Evolutionary conservation across 2,329 filamentous ascomycete species (phyloP), one percentile per base, ranked within the genome.

Genomic region (Penicillium glabrum): DNA sequence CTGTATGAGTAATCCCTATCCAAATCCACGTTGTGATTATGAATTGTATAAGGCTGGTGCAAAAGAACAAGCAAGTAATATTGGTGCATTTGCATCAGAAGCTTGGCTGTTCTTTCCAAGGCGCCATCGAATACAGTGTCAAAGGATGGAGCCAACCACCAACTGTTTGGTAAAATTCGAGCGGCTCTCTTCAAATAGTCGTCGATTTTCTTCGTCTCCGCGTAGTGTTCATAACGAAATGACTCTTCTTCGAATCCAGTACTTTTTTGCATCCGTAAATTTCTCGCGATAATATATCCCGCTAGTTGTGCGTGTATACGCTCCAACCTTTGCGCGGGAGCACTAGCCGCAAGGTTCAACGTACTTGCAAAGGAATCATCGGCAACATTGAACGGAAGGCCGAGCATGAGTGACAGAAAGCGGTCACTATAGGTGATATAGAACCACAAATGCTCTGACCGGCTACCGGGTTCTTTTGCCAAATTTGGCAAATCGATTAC

Each of bases 321-420:
- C 11, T 61, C 59, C 24, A 65, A 29, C 23, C 11, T 55, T 31
- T 65, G 53, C 2, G 44, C 41, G 3, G 57, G 47, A 9, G 27
- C 45, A 11, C 44, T 54, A 3, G 23, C 43, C 5, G 29, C 23
- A 31, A 59, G 46, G 29, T 39, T 3, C 11, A 14, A 14, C 31
- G 59, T 39, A 19, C 37, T 33, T n/a, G 48, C 46, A 24, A 56
- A 56, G 21, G 7, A 24, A 14, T 54, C n/a, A 10, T 71, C 69
- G 2, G 67, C 60, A 10, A 72, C 65, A 8, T 70, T 70, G 35
- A 70, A 72, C 7, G 82, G 82, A 6, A 83, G 71, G 8, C 82
- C 82, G 1, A 83, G 72, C 16, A 82, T 69, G n/a, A 82, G 62
- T 2, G 79, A 80, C 9, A 82, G 60, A 61, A 80, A 78, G 14